Percentiles rank a stretch among this genome's conserved stretches.
phyloP scores from a whole-genome alignment of 1,284 basidiomycete genomes.

The Pseudozyma sp. region DNA sequence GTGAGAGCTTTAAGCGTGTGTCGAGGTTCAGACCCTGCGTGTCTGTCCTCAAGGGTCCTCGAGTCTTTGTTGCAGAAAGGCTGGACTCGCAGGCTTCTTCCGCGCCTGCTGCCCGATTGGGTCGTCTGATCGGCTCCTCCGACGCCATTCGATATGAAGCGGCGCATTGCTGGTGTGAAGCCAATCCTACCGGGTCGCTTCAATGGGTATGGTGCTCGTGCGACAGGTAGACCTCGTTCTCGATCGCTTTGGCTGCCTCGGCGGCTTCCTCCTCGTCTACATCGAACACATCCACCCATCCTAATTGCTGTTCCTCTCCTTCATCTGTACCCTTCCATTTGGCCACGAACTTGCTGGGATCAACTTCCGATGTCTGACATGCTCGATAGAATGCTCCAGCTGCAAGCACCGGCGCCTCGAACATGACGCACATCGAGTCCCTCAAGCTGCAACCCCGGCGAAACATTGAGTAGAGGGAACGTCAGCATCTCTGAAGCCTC shows the following conservation, averaged over 20 bases:
- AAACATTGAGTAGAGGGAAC: background rate
- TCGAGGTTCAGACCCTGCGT: too few species aligned
- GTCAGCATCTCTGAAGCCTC: background rate
- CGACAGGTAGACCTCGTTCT: conserved; percentile 55
- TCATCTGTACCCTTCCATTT: conserved; percentile 26
- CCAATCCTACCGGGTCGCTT: background rate
- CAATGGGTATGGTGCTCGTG: conserved; percentile 36
- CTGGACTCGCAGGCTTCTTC: background rate
- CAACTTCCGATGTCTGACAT: conserved; percentile 40
- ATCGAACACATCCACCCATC: conserved; percentile 62
- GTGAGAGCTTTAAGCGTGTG: too few species aligned
- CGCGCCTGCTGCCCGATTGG: too few species aligned
- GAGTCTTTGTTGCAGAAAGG: too few species aligned
- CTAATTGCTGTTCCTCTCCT: conserved; percentile 18
- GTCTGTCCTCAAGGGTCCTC: too few species aligned
- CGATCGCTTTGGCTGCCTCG: conserved; percentile 48
- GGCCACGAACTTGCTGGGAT: conserved; percentile 43
- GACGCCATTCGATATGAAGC: too few species aligned
- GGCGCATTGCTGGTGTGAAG: too few species aligned
- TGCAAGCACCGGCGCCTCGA: conserved; percentile 63
- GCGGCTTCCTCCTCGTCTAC: conserved; percentile 60
- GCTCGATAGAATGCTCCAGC: conserved; percentile 62
- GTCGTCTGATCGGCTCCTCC: background rate
- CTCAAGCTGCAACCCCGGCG: conserved; percentile 33
- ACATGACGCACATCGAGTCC: conserved; percentile 58